Evolutionary conservation across 2,329 filamentous ascomycete species (phyloP), one percentile per base, ranked within the genome.

Genomic region (Trichoderma koningiopsis): DNA sequence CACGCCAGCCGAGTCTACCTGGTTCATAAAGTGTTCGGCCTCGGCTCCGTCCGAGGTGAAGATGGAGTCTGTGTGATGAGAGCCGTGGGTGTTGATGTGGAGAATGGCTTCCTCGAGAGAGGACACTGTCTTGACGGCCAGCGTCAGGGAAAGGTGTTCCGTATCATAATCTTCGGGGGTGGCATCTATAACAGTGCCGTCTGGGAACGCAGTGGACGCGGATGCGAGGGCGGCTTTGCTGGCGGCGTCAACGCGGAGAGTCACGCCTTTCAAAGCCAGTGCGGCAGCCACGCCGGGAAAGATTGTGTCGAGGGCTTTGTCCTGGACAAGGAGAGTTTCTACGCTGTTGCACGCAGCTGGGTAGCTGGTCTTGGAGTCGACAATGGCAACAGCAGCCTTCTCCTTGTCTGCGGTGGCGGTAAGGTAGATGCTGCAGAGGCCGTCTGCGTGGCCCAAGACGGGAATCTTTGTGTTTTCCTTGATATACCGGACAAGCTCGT

Each of bases 311-410:
- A 97, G 83, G 0, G 90, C 90, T 19, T 87, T 81, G 71, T 92
- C 86, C 74, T 97, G 90, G 5, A 98, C 91, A 22, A 99, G 88
- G 11, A 99, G 86, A 1, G 94, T 96, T 82, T 99, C 96, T n/a
- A 94, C 82, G 53, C 92, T 90, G 82, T 99, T 99, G 85, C 96
- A 99, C 16, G 95, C 96, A 47, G 96, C 96, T 1, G 95, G 93
- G 77, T 99, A 99, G 79, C 91, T 92, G 31, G 92, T 94, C 82
- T 99, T 99, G 58, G 95, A 92, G 81, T 99, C 96, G 67, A 97
- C 85, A 59, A 98, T 84, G 67, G 97, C 91, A 71, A 88, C 88
- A 24, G 87, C 86, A 14, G 93, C 92, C 81, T 92, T 90, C 55
- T 86, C 82, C 49, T 85, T 81, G 74, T 96, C 91, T 59, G 92